Percentiles rank a stretch among this genome's conserved stretches.
Evolutionary conservation across 148 eudicot genomes (phyloP).

Genomic region (Vaccinium macrocarpon): DNA sequence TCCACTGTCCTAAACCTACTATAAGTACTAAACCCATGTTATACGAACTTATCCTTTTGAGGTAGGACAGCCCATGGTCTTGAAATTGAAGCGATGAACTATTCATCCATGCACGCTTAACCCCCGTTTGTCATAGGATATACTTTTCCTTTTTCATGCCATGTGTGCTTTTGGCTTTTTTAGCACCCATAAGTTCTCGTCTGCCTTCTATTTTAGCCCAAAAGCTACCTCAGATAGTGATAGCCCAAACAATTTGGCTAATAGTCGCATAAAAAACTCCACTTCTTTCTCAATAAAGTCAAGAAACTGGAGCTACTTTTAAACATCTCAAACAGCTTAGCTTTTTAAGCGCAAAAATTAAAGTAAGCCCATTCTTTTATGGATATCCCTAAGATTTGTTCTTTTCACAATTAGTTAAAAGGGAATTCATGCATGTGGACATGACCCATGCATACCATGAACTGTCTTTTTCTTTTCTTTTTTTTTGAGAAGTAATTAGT

Average conservation of each 20-base stretch:
- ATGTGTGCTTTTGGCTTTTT: background rate
- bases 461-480: too few species aligned
- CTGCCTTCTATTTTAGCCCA: background rate
- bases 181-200: background rate
- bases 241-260: background rate
- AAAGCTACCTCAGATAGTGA: background rate
- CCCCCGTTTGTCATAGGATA: background rate
- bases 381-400: background rate
- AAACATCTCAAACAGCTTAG: background rate
- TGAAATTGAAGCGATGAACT: constrained; percentile 1
- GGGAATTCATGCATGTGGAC: background rate
- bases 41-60: background rate
- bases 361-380: background rate
- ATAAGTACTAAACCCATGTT: background rate
- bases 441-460: background rate
- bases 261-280: background rate
- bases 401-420: background rate
- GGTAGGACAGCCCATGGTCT: background rate
- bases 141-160: background rate
- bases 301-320: background rate
- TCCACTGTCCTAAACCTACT: constrained; percentile 6
- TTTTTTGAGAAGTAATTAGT: too few species aligned
- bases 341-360: background rate
- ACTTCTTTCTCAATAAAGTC: background rate
- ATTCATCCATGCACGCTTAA: background rate